A percentile compares a stretch with the other conserved stretches of the same genome.
Evolutionary conservation across 169 alveolate genomes (phyloP).

Genomic region (Besnoitia besnoiti): DNA sequence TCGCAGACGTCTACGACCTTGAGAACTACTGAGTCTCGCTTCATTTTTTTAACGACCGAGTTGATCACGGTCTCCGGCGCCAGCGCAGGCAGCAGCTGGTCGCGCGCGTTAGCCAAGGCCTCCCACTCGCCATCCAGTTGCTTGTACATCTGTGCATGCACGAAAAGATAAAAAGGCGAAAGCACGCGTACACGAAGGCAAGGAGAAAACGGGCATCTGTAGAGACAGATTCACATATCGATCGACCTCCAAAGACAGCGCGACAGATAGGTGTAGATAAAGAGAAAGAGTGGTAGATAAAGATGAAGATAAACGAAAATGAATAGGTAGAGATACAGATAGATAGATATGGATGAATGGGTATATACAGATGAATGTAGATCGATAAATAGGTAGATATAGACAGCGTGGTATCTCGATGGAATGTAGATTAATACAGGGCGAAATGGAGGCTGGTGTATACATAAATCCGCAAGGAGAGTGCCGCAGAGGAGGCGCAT

Average conservation of each 20-base stretch:
- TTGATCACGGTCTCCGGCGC: slow-evolving; percentile 4
- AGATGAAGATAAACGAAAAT: background rate
- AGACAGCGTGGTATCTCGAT: background rate
- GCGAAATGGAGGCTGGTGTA: no score
- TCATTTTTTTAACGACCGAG: slow-evolving; percentile 34
- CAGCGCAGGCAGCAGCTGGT: slow-evolving; percentile 25
- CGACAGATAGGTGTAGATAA: no score
- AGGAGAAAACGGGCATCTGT: background rate
- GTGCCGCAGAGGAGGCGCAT: no score
- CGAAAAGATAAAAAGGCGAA: background rate
- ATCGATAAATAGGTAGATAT: background rate
- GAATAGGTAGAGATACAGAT: background rate
- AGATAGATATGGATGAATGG: background rate
- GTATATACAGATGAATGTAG: background rate
- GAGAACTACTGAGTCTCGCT: slow-evolving; percentile 76
- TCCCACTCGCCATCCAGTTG: slow-evolving; percentile 36
- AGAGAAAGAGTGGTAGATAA: background rate
- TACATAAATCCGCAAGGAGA: no score
- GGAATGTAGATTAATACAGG: no score
- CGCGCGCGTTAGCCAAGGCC: background rate
- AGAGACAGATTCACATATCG: background rate
- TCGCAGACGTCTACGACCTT: slow-evolving; percentile 83
- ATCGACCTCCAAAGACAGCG: no score
- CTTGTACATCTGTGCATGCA: slow-evolving; percentile 40
- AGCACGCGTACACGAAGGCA: background rate